A percentile compares a stretch with the other conserved stretches of the same genome.
Evolutionary conservation across 148 eudicot species (phyloP).

Genomic region (Spergularia marina): DNA sequence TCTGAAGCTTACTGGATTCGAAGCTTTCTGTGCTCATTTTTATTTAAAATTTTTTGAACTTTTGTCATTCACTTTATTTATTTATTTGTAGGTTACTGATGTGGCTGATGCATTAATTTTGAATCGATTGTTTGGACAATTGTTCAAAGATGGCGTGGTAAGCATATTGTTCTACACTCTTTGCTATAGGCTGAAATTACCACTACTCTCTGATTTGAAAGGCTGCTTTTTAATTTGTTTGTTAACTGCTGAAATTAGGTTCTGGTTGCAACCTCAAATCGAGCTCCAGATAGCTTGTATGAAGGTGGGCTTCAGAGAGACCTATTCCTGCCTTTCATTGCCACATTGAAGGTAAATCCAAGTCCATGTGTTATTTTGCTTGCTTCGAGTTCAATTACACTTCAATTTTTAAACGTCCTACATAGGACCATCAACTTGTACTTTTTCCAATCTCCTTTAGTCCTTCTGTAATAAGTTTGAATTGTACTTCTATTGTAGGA

Average conservation of each 20-base stretch:
- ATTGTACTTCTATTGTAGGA: slow-evolving; percentile 46
- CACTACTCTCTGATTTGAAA: not conserved
- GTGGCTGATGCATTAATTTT: slow-evolving; percentile 92
- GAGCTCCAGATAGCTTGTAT: slow-evolving; percentile 86
- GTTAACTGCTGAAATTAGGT: slow-evolving; percentile 40
- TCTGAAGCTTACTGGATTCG: not conserved
- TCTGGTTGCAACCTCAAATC: slow-evolving; percentile 92
- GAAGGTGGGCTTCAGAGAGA: slow-evolving; percentile 96
- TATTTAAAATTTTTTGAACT: not conserved
- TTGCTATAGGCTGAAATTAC: slow-evolving; percentile 7
- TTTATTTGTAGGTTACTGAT: slow-evolving; percentile 61
- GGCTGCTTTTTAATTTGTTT: not conserved
- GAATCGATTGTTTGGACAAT: slow-evolving; percentile 75
- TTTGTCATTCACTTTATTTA: not conserved
- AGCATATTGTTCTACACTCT: slow-evolving; percentile 23
- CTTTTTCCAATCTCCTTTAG: not conserved
- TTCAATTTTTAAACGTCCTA: too few species aligned
- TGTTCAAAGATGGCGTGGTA: slow-evolving; percentile 77
- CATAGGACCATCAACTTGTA: not conserved
- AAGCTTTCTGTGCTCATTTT: not conserved
- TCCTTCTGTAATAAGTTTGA: not conserved
- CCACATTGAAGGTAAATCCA: slow-evolving; percentile 58
- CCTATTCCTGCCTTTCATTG: slow-evolving; percentile 84
- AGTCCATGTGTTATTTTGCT: not conserved
- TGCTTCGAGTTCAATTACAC: too few species aligned